A percentile compares a stretch with the other conserved stretches of the same genome.
Conservation (phyloP, 2,329 filamentous ascomycete genomes). For the Exserohilum turcica region DNA sequence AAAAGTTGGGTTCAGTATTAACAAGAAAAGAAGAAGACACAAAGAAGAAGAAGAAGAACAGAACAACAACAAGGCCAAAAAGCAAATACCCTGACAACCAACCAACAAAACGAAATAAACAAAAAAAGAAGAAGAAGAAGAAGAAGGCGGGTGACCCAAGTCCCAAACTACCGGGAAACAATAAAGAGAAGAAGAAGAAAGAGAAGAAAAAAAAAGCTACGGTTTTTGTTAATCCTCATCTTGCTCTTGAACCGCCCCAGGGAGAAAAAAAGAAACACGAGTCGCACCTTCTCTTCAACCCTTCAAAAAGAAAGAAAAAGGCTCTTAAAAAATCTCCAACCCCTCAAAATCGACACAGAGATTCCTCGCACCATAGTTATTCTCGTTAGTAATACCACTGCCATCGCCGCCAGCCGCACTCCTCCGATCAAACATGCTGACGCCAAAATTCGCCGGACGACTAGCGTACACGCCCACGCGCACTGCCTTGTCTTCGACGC, state of each 20-base stretch:
- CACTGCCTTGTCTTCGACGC: conserved; percentile 63
- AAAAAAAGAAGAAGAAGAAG: not conserved
- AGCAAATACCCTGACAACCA: too few relatives aligned
- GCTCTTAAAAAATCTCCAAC: conserved; percentile 45
- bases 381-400: conserved; percentile 35
- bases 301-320: too few relatives aligned
- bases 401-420: not conserved
- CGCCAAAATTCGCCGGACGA: conserved; percentile 57
- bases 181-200: not conserved
- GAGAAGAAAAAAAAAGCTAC: not conserved
- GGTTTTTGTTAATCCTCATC: too few relatives aligned
- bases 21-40: too few relatives aligned
- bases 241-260: too few relatives aligned
- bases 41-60: not conserved
- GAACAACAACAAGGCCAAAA: not conserved
- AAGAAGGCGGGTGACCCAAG: too few relatives aligned
- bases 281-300: too few relatives aligned
- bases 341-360: conserved; percentile 50
- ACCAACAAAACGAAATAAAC: not conserved
- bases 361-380: conserved; percentile 38
- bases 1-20: too few relatives aligned
- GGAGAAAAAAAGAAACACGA: too few relatives aligned
- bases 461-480: conserved; percentile 64
- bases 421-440: conserved; percentile 42
- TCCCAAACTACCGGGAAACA: not conserved